Percentiles rank a stretch among this genome's conserved stretches.
Evolutionary conservation across 768 basidiomycete species (phyloP).

Genomic region (Serendipita vermifera): DNA sequence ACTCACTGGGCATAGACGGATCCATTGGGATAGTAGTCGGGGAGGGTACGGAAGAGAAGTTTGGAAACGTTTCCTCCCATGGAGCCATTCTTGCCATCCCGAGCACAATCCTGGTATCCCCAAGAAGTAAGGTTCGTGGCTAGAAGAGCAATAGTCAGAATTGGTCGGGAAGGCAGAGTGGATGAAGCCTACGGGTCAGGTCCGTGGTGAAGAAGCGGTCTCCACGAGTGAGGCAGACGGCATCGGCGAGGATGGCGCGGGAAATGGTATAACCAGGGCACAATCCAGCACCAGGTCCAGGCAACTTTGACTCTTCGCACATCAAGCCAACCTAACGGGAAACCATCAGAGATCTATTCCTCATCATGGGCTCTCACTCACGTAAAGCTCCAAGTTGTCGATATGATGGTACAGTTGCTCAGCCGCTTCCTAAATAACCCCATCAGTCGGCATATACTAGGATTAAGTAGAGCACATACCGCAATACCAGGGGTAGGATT

Average conservation of each 20-base stretch:
- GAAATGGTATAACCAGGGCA: constrained; percentile 79
- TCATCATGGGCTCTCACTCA: constrained; percentile 22
- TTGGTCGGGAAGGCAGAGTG: too few relatives aligned
- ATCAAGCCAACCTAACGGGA: constrained; percentile 42
- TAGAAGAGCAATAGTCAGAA: constrained; percentile 20
- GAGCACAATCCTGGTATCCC: constrained; percentile 63
- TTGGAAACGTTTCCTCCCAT: constrained; percentile 64
- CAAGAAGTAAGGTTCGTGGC: constrained; percentile 65
- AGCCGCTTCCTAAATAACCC: constrained; percentile 39
- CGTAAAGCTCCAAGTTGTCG: constrained; percentile 69
- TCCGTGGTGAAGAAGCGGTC: constrained; percentile 70
- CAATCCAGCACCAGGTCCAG: constrained; percentile 55
- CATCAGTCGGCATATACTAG: constrained; percentile 12
- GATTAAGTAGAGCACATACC: constrained; percentile 25
- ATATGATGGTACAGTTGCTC: constrained; percentile 54
- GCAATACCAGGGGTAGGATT: constrained; percentile 22
- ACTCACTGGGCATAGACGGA: constrained; percentile 48
- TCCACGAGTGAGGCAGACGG: constrained; percentile 60
- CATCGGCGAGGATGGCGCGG: constrained; percentile 71
- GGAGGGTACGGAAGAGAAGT: constrained; percentile 58
- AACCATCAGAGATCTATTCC: not conserved
- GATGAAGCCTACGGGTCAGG: constrained; percentile 49
- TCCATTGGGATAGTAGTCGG: constrained; percentile 49
- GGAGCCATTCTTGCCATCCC: constrained; percentile 51
- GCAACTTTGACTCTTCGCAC: constrained; percentile 57